Evolutionary conservation across 2,329 filamentous ascomycete genomes (phyloP), one percentile per base, ranked within the genome.

Genomic region (Ophiostoma fasciatum): DNA sequence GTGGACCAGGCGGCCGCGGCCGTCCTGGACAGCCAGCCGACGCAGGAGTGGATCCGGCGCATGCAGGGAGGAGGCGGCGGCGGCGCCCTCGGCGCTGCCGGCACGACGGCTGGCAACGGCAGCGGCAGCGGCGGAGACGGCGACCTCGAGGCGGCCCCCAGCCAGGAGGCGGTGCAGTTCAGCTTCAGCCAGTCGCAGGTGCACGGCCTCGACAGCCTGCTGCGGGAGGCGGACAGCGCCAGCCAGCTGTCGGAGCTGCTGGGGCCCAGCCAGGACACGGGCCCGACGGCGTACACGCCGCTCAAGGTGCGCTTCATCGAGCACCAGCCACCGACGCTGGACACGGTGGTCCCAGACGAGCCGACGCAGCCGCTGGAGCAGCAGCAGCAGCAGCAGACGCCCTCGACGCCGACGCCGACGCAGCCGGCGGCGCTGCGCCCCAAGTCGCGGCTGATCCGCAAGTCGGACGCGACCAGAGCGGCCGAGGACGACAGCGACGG

Each of bases 251-350:
- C 80, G 0, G 74, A 82, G 21, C 62, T 78, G 33, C 65, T 82
- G 5, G 79, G 87, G 39, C 74, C 77, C 1, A 90, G 83, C 2
- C 85, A 94, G 51, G 87, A 94, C 51, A 67, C 60, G 14, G 85
- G 84, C 0, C 82, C 90, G 46, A 70, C 77, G 28, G 63, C 77
- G 38, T 78, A 75, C 38, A 81, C 82, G 1, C 82, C 83, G 29
- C 65, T 83, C 33, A 76, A 71, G 41, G 62, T 68, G 39, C 66
- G 79, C 32, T 85, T 83, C 53, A 49, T 75, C 35, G 67, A 74
- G 21, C 59, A 70, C 1, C 75, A 79, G 2, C 56, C 63, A 12
- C 83, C 81, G 0, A 88, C 82, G 0, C 60, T 77, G 0, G 78
- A 82, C 15, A 90, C 83, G 0, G 64, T 85, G 7, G 51, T 78